Conservation (phyloP, 129 eudicot species). For the Flaveria sonorensis region DNA sequence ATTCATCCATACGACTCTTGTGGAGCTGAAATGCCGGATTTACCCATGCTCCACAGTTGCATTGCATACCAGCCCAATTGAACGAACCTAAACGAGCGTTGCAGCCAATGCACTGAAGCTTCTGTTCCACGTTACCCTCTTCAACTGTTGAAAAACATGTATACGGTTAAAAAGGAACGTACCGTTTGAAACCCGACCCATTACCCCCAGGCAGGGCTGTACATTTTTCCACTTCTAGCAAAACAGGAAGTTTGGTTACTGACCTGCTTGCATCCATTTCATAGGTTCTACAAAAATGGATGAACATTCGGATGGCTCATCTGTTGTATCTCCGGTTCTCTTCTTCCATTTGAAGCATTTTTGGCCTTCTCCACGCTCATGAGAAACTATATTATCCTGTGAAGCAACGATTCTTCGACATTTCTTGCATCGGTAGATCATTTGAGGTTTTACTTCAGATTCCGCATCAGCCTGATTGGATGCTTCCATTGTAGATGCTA, state of each 20-base stretch:
- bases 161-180: no score
- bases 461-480: conserved; percentile 30
- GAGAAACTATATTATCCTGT: conserved; percentile 61
- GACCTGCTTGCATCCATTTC: conserved; percentile 97
- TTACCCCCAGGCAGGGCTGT: no score
- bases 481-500: conserved; percentile 41
- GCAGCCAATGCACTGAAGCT: conserved; percentile 84
- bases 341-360: conserved; percentile 68
- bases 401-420: conserved; percentile 89
- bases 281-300: conserved; percentile 90
- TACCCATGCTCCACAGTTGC: conserved; percentile 90
- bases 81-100: conserved; percentile 75
- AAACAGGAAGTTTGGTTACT: background rate
- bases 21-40: conserved; percentile 92
- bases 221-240: background rate
- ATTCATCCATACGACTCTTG: conserved; percentile 72
- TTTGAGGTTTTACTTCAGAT: conserved; percentile 45
- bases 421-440: conserved; percentile 75
- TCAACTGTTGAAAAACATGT: conserved; percentile 46
- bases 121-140: conserved; percentile 69
- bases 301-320: conserved; percentile 59
- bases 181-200: background rate
- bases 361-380: conserved; percentile 67
- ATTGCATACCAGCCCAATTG: conserved; percentile 91
- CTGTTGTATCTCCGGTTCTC: conserved; percentile 42